Base-by-base conservation (phyloP, 1,284 basidiomycete species). In the Naganishia cerealis region DNA sequence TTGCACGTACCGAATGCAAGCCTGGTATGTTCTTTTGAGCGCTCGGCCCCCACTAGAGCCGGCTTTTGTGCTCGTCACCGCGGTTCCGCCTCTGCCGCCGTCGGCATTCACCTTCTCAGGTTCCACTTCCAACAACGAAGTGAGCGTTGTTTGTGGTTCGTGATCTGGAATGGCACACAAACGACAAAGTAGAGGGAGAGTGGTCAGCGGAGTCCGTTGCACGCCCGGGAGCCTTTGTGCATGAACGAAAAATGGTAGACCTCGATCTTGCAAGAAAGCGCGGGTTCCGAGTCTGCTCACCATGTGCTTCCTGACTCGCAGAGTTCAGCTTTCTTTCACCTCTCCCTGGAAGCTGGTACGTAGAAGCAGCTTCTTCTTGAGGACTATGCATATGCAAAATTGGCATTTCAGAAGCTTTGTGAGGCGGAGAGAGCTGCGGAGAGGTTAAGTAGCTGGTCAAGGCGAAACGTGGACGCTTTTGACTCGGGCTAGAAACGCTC, bases 21-120 rank as follows among this genome's bases (percentile, higher is more conserved):
- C 66, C 39, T 67, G 66, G 33, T 67, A 67, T 9, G 66, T 67
- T 8, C 66, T 38, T 26, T 67, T 67, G 13, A 67, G 40, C 38
- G 33, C 53, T 29, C 66, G 48, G n/a, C 59, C 59, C 21, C 46
- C 46, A 50, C 46, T 24, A 8, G 46, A 8, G 26, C 48, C 33
- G 36, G 36, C 18, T 38, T n/a, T 50, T 50, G 13, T 24, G 46
- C 46, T 50, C 46, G 24, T 50, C 5, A n/a, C 10, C 9, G 46
- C 46, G 21, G 24, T 10, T 50, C 13, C 46, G 13, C 36, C 39
- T 33, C 18, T 24, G n/a, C 46, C 36, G 29, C 18, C 48, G 39
- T 39, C 40, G 26, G 7, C 59, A 53, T 18, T 7, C 2, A n/a
- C 18, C n/a, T 36, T 39, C 46, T 62, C 59, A 7, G n/a, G 12